Conservation (phyloP, 257 asterid genomes). For the Eucommia ulmoides region DNA sequence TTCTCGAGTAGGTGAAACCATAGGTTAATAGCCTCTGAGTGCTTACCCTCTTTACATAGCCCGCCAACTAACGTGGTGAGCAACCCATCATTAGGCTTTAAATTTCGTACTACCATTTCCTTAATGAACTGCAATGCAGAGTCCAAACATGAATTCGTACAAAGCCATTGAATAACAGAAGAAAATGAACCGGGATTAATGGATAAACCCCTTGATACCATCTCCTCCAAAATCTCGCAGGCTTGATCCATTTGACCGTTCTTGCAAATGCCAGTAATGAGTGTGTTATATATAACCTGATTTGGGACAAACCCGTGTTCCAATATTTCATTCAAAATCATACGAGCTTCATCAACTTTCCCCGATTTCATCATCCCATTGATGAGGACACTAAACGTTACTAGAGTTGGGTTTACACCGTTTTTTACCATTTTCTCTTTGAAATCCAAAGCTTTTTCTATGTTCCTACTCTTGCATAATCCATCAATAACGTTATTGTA, state of each 20-base stretch:
- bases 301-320: constrained; percentile 48
- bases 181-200: constrained; percentile 38
- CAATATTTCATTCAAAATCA: constrained; percentile 51
- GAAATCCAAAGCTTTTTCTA: constrained; percentile 47
- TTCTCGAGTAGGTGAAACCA: constrained; percentile 36
- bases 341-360: constrained; percentile 48
- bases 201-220: constrained; percentile 36
- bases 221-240: constrained; percentile 36
- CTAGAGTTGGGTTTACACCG: constrained; percentile 53
- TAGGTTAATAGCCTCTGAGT: constrained; percentile 56
- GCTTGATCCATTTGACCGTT: constrained; percentile 50
- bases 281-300: constrained; percentile 44
- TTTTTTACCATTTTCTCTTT: constrained; percentile 51
- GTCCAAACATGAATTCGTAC: constrained; percentile 30
- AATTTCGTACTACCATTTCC: constrained; percentile 44
- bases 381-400: constrained; percentile 56
- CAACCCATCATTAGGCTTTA: constrained; percentile 49
- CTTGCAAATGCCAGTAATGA: constrained; percentile 54
- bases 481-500: constrained; percentile 74
- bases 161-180: constrained; percentile 35
- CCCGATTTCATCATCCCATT: constrained; percentile 51
- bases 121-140: constrained; percentile 38
- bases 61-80: constrained; percentile 58
- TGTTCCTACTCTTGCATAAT: constrained; percentile 36
- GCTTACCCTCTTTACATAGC: constrained; percentile 55